phyloP scores from a whole-genome alignment of 2,329 filamentous ascomycete genomes.

The Albifimbria verrucaria region DNA sequence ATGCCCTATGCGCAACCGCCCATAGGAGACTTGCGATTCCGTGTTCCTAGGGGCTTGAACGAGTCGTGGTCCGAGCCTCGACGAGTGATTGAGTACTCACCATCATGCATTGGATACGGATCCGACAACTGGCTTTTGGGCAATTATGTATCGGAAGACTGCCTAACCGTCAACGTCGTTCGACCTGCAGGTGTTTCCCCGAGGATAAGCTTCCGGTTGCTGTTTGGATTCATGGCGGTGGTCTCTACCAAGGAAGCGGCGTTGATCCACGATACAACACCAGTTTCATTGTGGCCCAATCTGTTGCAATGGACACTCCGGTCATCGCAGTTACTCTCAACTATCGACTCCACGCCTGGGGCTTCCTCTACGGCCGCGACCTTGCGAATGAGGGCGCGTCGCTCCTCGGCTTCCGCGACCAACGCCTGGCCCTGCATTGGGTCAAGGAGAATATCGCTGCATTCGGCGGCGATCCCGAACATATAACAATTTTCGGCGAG shows the following conservation, averaged over 20 bases:
- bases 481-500: background rate
- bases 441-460: constrained; percentile 1
- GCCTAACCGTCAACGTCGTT: constrained; percentile 12
- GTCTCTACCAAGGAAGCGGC: background rate
- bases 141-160: constrained; percentile 7
- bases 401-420: background rate
- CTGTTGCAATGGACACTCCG: background rate
- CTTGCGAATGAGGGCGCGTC: background rate
- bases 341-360: background rate
- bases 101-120: constrained; percentile 11
- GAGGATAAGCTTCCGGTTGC: constrained; percentile 10
- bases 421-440: constrained; percentile 1
- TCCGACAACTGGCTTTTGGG: background rate
- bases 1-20: constrained; percentile 52
- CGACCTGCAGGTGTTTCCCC: constrained; percentile 9
- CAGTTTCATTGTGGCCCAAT: background rate
- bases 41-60: constrained; percentile 44
- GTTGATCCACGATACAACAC: constrained; percentile 1
- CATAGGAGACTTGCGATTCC: constrained; percentile 50
- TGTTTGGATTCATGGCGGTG: background rate
- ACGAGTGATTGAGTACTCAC: constrained; percentile 31
- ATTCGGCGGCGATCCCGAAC: background rate
- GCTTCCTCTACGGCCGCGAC: background rate
- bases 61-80: constrained; percentile 33
- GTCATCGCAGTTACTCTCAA: background rate